A percentile compares a stretch with the other conserved stretches of the same genome.
These are phyloP conservation scores for Cyclotella atomus DNA, from an alignment of 108 stramenopile species.

Conservation along the genomic window DNA sequence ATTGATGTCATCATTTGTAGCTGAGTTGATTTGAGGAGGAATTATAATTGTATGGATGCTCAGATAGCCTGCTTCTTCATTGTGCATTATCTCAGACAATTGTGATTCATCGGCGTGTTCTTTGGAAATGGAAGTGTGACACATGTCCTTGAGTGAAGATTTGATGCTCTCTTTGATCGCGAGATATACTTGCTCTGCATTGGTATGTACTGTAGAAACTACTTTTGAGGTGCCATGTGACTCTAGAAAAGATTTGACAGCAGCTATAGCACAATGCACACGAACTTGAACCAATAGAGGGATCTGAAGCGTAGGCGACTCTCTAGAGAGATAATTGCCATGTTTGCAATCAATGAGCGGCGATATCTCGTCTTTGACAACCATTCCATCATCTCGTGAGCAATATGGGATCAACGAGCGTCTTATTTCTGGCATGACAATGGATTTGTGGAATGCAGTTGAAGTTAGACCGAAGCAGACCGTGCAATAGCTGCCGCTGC, in stretches of 20 bases:
- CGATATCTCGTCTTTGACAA: background rate
- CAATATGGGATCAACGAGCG: slow-evolving; percentile 30
- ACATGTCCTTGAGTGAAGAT: slow-evolving; percentile 15
- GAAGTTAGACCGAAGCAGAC: slow-evolving; percentile 37
- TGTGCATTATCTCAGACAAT: slow-evolving; percentile 12
- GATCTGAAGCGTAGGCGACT: slow-evolving; percentile 35
- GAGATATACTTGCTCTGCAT: slow-evolving; percentile 26
- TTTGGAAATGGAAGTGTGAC: background rate
- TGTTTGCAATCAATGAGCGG: background rate
- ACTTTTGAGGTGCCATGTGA: background rate
- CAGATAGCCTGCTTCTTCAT: slow-evolving; percentile 74
- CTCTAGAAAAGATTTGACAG: slow-evolving; percentile 10
- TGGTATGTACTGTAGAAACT: background rate
- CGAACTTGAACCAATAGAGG: slow-evolving; percentile 29
- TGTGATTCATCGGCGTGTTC: background rate
- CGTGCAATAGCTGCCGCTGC: slow-evolving; percentile 12
- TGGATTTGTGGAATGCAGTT: slow-evolving; percentile 10
- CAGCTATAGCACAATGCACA: slow-evolving; percentile 18
- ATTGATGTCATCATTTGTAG: background rate
- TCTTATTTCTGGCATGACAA: slow-evolving; percentile 17
- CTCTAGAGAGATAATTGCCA: slow-evolving; percentile 30
- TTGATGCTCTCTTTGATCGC: slow-evolving; percentile 18
- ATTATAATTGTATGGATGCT: slow-evolving; percentile 57
- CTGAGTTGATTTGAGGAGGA: slow-evolving; percentile 21
- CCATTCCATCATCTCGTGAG: background rate